A percentile compares a stretch with the other conserved stretches of the same genome.
phyloP scores from a whole-genome alignment of 2,329 filamentous ascomycete species.

The Xylaria sp. region DNA sequence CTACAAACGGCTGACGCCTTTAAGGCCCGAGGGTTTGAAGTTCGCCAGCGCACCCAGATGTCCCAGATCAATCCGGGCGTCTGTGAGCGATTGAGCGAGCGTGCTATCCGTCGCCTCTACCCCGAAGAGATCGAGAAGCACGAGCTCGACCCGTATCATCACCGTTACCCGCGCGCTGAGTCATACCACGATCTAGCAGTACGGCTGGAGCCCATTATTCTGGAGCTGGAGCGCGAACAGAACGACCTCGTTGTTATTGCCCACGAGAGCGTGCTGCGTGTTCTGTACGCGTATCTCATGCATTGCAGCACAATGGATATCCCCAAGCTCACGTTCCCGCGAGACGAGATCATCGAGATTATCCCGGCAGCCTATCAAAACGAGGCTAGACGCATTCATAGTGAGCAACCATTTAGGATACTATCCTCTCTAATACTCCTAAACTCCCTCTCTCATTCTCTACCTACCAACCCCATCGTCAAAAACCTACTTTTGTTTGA shows the following conservation, averaged over 20 bases:
- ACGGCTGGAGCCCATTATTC: slow-evolving; percentile 94
- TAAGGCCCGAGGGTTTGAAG: slow-evolving; percentile 81
- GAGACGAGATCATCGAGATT: slow-evolving; percentile 98
- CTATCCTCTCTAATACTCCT: no score
- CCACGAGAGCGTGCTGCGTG: slow-evolving; percentile 95
- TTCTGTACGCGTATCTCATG: slow-evolving; percentile 98
- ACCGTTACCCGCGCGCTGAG: slow-evolving; percentile 95
- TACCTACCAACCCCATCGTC: not conserved
- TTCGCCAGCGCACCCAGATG: slow-evolving; percentile 94
- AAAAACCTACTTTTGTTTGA: not conserved
- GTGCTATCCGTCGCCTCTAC: slow-evolving; percentile 80
- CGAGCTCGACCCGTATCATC: slow-evolving; percentile 94
- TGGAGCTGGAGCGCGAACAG: slow-evolving; percentile 95
- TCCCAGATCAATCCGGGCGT: slow-evolving; percentile 97
- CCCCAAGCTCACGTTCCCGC: slow-evolving; percentile 89
- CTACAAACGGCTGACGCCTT: slow-evolving; percentile 89
- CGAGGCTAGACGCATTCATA: slow-evolving; percentile 88
- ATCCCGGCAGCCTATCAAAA: slow-evolving; percentile 98
- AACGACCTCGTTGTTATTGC: slow-evolving; percentile 98
- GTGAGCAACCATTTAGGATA: slow-evolving; percentile 18
- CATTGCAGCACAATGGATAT: slow-evolving; percentile 97
- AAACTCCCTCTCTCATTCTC: not conserved
- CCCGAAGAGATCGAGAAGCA: slow-evolving; percentile 94
- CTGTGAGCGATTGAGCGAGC: slow-evolving; percentile 91
- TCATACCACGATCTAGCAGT: slow-evolving; percentile 99